Conservation (phyloP, 2,329 filamentous ascomycete genomes). For the Fusarium sp. region DNA sequence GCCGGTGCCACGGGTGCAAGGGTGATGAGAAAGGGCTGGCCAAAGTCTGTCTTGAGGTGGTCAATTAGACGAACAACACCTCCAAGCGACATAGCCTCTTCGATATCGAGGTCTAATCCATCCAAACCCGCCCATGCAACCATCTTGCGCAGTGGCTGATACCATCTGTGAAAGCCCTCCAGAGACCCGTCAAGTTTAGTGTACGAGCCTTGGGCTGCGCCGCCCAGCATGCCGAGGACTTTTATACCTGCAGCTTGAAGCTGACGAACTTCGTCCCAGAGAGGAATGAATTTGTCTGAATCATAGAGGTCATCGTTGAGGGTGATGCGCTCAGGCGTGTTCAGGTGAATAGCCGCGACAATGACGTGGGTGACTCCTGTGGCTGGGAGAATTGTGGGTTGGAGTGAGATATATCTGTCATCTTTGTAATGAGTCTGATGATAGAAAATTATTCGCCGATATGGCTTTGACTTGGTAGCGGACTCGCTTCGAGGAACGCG, state of each 20-base stretch:
- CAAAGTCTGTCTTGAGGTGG: constrained; percentile 76
- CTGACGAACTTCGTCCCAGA: constrained; percentile 81
- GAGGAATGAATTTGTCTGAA: constrained; percentile 71
- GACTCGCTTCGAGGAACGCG: constrained; percentile 8
- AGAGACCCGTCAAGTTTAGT: constrained; percentile 65
- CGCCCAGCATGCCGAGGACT: constrained; percentile 86
- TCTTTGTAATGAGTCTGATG: constrained; percentile 62
- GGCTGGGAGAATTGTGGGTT: constrained; percentile 59
- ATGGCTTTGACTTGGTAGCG: background rate
- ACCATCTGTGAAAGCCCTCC: constrained; percentile 79
- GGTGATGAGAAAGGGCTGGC: constrained; percentile 77
- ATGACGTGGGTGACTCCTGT: constrained; percentile 80
- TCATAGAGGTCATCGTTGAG: constrained; percentile 82
- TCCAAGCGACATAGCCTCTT: constrained; percentile 77
- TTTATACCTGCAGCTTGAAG: constrained; percentile 80
- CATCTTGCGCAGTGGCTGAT: constrained; percentile 74
- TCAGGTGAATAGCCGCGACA: constrained; percentile 84
- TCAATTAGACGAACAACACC: constrained; percentile 75
- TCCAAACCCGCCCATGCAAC: constrained; percentile 72
- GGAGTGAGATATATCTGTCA: constrained; percentile 62
- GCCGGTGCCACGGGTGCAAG: constrained; percentile 84
- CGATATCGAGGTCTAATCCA: constrained; percentile 81
- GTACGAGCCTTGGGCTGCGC: constrained; percentile 81
- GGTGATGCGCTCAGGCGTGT: constrained; percentile 73
- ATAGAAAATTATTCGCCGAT: constrained; percentile 61